Percentiles rank a stretch among this genome's conserved stretches.
Evolutionary conservation across 495 filamentous ascomycete species (phyloP).

Genomic region (Bathelium albidoporum): DNA sequence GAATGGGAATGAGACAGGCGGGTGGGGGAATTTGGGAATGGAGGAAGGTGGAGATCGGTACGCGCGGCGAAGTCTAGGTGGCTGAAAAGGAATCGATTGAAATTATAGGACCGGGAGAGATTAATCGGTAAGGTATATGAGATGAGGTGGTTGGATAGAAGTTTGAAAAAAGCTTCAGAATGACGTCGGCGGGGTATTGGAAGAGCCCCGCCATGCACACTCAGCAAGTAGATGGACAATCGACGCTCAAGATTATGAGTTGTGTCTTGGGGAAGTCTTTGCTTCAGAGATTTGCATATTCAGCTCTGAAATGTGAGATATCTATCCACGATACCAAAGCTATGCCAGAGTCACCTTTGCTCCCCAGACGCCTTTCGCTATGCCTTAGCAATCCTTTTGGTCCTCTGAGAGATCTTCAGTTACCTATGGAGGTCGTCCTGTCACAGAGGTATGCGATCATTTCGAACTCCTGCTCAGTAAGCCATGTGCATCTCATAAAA

Average conservation of each 20-base stretch:
- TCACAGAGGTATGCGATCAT: not conserved
- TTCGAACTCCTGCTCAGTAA: constrained; percentile 5
- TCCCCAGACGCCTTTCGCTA: not conserved
- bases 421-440: not conserved
- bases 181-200: not conserved
- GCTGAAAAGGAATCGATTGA: too few species aligned
- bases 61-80: too few species aligned
- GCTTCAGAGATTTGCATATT: too few species aligned
- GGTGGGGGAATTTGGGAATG: not conserved
- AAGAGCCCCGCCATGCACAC: not conserved
- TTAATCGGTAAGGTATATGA: too few species aligned
- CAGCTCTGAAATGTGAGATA: too few species aligned
- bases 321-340: not conserved
- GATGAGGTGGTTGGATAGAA: not conserved
- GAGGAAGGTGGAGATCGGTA: too few species aligned
- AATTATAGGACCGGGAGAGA: not conserved
- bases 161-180: not conserved
- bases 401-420: not conserved
- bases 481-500: constrained; percentile 23
- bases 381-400: not conserved
- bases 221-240: too few species aligned
- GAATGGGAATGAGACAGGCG: not conserved
- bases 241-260: too few species aligned
- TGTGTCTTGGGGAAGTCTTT: too few species aligned
- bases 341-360: not conserved